A percentile compares a stretch with the other conserved stretches of the same genome.
Conservation (phyloP, 176 grass and related monocot genomes). For the Oryza punctata region DNA sequence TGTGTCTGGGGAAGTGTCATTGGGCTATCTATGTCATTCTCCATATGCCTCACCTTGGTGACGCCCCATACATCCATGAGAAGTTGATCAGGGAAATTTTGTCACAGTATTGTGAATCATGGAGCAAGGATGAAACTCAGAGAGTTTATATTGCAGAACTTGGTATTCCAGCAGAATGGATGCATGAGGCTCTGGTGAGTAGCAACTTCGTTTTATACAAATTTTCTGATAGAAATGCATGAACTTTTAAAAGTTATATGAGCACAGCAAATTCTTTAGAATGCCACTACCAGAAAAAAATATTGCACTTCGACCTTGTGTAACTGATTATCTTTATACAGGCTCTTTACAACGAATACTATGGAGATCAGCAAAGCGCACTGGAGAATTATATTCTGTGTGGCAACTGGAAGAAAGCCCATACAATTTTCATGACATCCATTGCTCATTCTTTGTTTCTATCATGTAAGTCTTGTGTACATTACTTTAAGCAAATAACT, state of each 20-base stretch:
- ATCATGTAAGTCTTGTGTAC: constrained; percentile 64
- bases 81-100: constrained; percentile 85
- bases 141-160: constrained; percentile 78
- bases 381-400: constrained; percentile 84
- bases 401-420: constrained; percentile 78
- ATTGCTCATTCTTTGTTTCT: constrained; percentile 86
- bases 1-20: constrained; percentile 79
- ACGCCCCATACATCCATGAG: constrained; percentile 71
- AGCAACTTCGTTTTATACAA: constrained; percentile 26
- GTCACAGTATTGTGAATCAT: constrained; percentile 75
- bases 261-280: neutral
- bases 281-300: constrained; percentile 4
- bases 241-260: neutral
- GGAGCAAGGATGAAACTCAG: constrained; percentile 75
- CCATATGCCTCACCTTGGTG: constrained; percentile 70
- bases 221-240: constrained; percentile 19
- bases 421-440: constrained; percentile 86
- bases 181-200: constrained; percentile 85
- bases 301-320: neutral
- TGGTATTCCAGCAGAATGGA: constrained; percentile 89
- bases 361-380: constrained; percentile 60
- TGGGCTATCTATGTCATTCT: constrained; percentile 96
- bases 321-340: constrained; percentile 44
- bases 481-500: neutral
- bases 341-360: constrained; percentile 86